Evolutionary conservation across 2,329 filamentous ascomycete genomes (phyloP), one percentile per base, ranked within the genome.

Genomic region (Lasiodiplodia hormozganensis): DNA sequence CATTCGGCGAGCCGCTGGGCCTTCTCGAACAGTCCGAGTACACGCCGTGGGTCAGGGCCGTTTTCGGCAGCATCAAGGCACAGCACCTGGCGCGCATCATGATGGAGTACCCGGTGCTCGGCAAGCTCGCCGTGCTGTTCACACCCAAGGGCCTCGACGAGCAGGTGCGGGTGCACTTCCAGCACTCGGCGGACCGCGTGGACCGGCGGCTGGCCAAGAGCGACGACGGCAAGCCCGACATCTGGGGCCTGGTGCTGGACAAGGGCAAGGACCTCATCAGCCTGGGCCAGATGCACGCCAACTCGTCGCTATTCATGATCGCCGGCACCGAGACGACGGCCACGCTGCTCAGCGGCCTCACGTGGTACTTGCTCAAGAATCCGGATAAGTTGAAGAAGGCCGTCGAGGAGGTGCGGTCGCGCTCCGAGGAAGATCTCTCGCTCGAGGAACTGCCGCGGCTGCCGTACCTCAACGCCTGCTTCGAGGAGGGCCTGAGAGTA

Each of bases 261-360:
- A 65, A 56, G 23, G 18, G 21, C 34, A 11, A 51, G n/a, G 62
- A n/a, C 5, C 74, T 72, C 0, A 56, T 79, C 38, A 71, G 70
- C 4, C 57, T 72, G 28, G 70, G 60, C 1, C 78, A 85, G 62
- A 81, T 84, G 73, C 74, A 82, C 21, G 68, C 76, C 0, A 82
- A 81, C 64, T 72, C 78, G 0, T 70, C 71, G 2, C 25, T 81
- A 0, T 75, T 83, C 52, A 82, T 84, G 71, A 65, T 80, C 5
- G 83, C 81, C 1, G 83, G 82, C 0, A 80, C 79, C n/a, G 82
- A 85, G 69, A 84, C 83, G 0, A 81, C 81, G 0, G 82, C 82
- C 0, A 82, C 78, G 1, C 60, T 80, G 16, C 72, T 84, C 0
- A 77, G 75, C 16, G 82, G 80, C 2, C 62, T 78, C 6, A 80